Evolutionary conservation across 331 rosid species (phyloP).

Genomic region (Quercus tomentella): DNA sequence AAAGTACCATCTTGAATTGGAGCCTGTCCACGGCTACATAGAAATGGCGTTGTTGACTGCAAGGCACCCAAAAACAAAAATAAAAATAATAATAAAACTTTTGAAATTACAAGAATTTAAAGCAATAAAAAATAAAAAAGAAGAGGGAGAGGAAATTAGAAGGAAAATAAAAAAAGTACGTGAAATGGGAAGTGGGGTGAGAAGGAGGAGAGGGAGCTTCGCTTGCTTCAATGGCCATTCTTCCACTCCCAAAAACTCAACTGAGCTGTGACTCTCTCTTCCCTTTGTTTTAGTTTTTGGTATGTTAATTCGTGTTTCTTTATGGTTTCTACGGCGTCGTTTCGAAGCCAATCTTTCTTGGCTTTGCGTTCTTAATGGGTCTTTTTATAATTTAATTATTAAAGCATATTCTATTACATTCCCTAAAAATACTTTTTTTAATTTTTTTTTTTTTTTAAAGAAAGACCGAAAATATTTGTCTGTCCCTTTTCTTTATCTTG

Average conservation of each 20-base stretch:
- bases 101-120: neutral
- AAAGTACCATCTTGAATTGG: constrained; percentile 70
- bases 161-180: constrained; percentile 22
- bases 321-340: no score
- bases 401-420: no score
- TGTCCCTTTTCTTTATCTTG: no score
- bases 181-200: constrained; percentile 32
- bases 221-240: constrained; percentile 49
- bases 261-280: neutral
- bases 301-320: no score
- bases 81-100: neutral
- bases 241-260: neutral
- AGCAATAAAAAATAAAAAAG: neutral
- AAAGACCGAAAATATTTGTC: no score
- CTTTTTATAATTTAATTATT: no score
- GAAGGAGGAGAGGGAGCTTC: constrained; percentile 56
- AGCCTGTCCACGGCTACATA: constrained; percentile 81
- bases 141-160: neutral
- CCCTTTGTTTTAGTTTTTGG: no score
- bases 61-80: neutral
- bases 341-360: no score
- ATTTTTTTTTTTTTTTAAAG: no score
- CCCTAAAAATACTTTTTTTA: no score
- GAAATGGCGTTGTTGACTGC: constrained; percentile 78
- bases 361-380: no score